These are phyloP conservation scores for Alternaria postmessia DNA, from an alignment of 2,329 filamentous ascomycete species.

Conservation along the genomic window DNA sequence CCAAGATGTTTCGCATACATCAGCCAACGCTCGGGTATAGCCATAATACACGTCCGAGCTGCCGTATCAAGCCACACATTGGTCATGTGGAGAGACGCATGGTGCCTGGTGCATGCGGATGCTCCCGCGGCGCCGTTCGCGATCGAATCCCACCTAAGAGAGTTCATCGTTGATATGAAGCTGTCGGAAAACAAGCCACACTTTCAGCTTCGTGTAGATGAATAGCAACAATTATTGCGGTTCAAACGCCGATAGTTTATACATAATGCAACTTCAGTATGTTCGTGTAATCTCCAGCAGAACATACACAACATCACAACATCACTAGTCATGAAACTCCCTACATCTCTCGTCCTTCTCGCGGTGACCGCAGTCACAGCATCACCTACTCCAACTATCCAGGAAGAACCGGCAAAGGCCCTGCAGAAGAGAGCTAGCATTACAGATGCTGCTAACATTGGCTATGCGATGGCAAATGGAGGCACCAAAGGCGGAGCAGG, in stretches of 20 bases:
- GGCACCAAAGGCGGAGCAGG: conserved; percentile 63
- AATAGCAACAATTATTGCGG: neutral
- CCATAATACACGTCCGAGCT: neutral
- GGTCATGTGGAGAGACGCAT: neutral
- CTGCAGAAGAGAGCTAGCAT: conserved; percentile 24
- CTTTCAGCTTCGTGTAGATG: neutral
- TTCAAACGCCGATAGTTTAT: conserved; percentile 15
- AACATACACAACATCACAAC: neutral
- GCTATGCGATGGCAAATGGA: conserved; percentile 58
- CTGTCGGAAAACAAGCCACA: neutral
- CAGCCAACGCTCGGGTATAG: neutral
- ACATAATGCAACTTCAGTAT: conserved; percentile 5
- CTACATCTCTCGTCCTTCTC: conserved; percentile 18
- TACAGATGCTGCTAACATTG: conserved; percentile 36
- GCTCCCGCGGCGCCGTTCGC: neutral
- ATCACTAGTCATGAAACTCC: conserved; percentile 20
- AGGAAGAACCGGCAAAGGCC: conserved; percentile 12
- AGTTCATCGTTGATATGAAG: conserved; percentile 13
- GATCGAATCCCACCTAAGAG: conserved; percentile 24
- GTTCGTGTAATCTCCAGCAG: neutral
- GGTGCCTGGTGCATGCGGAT: conserved; percentile 8
- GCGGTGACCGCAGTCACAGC: conserved; percentile 19
- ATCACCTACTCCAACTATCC: conserved; percentile 22
- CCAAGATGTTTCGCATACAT: conserved; percentile 2
- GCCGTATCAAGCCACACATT: neutral